A percentile compares a stretch with the other conserved stretches of the same genome.
phyloP scores from a whole-genome alignment of 2,329 filamentous ascomycete species.

The Grosmannia penicillata region DNA sequence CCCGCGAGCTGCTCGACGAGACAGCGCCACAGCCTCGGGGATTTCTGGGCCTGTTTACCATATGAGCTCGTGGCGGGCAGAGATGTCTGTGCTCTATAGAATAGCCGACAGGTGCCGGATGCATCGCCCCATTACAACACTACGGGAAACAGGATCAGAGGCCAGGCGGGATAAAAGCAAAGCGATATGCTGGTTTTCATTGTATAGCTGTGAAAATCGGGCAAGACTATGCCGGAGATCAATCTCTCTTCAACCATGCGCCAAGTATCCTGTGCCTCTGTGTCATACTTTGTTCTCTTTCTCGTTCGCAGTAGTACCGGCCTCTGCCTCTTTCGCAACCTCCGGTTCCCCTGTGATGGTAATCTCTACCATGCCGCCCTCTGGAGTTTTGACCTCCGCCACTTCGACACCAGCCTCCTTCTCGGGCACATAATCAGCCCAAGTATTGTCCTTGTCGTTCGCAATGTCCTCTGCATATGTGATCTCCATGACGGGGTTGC shows the following conservation, averaged over 20 bases:
- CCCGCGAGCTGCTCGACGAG: conserved; percentile 36
- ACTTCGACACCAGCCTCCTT: neutral
- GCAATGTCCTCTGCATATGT: conserved; percentile 8
- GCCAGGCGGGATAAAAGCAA: too few species aligned
- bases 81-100: neutral
- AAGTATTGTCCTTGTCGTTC: neutral
- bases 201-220: too few species aligned
- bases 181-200: neutral
- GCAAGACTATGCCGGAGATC: too few species aligned
- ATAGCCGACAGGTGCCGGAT: too few species aligned
- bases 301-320: neutral
- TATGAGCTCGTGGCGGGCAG: neutral
- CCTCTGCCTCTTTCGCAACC: too few species aligned
- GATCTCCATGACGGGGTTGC: conserved; percentile 12
- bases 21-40: conserved; percentile 19
- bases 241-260: too few species aligned
- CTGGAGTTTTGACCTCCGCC: neutral
- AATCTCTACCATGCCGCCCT: too few species aligned
- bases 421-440: neutral
- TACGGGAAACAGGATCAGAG: too few species aligned
- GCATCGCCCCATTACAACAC: too few species aligned
- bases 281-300: too few species aligned
- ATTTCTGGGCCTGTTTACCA: conserved; percentile 5
- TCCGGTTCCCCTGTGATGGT: too few species aligned
- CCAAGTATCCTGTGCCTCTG: too few species aligned